Conservation (phyloP, 768 basidiomycete genomes). For the Lactarius akahatsu region DNA sequence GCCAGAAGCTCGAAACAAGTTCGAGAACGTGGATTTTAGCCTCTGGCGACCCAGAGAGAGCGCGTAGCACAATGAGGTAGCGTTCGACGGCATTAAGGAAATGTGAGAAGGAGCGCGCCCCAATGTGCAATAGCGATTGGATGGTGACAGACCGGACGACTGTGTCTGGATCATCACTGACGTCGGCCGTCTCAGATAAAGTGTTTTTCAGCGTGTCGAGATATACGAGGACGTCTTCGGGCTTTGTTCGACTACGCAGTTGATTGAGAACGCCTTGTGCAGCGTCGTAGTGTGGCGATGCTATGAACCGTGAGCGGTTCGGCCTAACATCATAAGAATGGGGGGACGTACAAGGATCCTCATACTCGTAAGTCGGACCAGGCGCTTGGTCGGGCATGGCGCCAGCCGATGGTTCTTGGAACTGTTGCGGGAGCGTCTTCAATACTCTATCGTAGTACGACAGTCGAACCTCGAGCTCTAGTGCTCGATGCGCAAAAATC, state of each 20-base stretch:
- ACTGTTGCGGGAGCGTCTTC: constrained; percentile 80
- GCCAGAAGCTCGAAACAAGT: constrained; percentile 79
- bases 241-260: constrained; percentile 76
- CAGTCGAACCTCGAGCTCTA: constrained; percentile 88
- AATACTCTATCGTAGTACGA: constrained; percentile 92
- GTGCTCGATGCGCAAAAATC: constrained; percentile 78
- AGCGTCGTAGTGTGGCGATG: constrained; percentile 74
- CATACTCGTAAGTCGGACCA: constrained; percentile 79
- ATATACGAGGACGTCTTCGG: constrained; percentile 75
- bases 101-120: constrained; percentile 95
- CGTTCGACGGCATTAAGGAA: constrained; percentile 97
- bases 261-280: constrained; percentile 76
- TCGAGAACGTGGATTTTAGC: constrained; percentile 71
- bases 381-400: constrained; percentile 72
- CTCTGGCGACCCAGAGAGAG: constrained; percentile 50
- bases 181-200: constrained; percentile 59
- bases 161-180: constrained; percentile 61
- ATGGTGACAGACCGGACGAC: constrained; percentile 75
- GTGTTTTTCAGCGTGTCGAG: constrained; percentile 68
- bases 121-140: constrained; percentile 88
- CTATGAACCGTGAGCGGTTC: constrained; percentile 39
- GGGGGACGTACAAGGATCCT: constrained; percentile 61
- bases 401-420: constrained; percentile 63
- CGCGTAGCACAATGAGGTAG: constrained; percentile 75
- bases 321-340: background rate